Evolutionary conservation across 352 stramenopile species (phyloP).

Genomic region (Pythium folliculosum): DNA sequence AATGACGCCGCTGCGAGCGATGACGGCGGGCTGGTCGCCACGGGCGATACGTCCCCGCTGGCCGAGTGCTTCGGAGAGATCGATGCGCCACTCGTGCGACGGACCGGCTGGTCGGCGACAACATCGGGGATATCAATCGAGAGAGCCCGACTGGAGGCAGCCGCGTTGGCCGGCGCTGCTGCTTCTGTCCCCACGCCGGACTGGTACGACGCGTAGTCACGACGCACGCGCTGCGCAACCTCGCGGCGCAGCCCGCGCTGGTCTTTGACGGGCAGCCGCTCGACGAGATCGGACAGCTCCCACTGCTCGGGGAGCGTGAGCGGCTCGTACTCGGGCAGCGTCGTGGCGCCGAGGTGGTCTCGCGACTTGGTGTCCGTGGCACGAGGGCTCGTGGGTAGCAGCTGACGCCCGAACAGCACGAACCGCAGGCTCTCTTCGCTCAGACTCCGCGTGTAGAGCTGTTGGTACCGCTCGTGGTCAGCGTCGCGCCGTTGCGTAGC

Average conservation of each 20-base stretch:
- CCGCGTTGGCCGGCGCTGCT: neutral
- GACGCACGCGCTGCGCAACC: conserved; percentile 41
- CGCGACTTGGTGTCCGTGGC: conserved; percentile 15
- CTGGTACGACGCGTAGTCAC: conserved; percentile 34
- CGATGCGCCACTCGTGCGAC: conserved; percentile 23
- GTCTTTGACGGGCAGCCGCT: conserved; percentile 43
- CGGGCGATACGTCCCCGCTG: no score
- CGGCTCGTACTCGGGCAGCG: conserved; percentile 33
- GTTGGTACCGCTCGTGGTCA: conserved; percentile 45
- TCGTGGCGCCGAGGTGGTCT: conserved; percentile 13
- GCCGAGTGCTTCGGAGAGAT: neutral
- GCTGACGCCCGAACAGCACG: conserved; percentile 40
- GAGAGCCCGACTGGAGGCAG: neutral
- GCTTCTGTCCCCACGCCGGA: no score
- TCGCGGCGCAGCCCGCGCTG: conserved; percentile 53
- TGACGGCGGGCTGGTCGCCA: no score
- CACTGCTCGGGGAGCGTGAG: conserved; percentile 53
- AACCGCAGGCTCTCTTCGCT: conserved; percentile 42
- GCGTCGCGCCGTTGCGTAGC: neutral
- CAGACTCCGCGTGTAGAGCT: conserved; percentile 62
- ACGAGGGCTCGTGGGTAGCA: conserved; percentile 31
- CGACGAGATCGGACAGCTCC: conserved; percentile 69
- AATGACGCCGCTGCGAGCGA: conserved; percentile 21
- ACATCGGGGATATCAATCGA: neutral
- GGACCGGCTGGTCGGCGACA: neutral